phyloP scores from a whole-genome alignment of 2,329 filamentous ascomycete genomes.

The Aspergillus amoenus region DNA sequence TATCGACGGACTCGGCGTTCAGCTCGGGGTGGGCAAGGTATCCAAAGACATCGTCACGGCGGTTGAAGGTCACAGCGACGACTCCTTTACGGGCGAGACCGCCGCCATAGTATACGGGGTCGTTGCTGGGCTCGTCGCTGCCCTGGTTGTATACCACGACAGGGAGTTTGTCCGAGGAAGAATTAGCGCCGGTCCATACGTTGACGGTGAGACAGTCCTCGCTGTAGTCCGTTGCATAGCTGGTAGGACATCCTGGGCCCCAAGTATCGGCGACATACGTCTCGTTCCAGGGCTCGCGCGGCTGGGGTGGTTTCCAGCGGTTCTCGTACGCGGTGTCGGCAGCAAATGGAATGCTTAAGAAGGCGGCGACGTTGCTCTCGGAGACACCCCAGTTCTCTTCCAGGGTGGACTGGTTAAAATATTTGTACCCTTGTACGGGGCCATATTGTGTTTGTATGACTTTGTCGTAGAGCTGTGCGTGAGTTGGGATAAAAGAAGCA shows the following conservation, averaged over 20 bases:
- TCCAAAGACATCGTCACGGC: conserved; percentile 28
- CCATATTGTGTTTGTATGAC: conserved; percentile 19
- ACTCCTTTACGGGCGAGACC: conserved; percentile 30
- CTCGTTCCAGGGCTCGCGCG: conserved; percentile 22
- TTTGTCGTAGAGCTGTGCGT: conserved; percentile 21
- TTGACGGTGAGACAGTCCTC: conserved; percentile 37
- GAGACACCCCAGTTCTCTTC: conserved; percentile 20
- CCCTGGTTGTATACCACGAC: conserved; percentile 33
- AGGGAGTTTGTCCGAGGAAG: conserved; percentile 22
- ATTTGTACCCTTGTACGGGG: conserved; percentile 22
- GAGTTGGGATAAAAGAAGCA: conserved; percentile 5
- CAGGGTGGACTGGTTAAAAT: conserved; percentile 21
- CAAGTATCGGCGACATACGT: conserved; percentile 22
- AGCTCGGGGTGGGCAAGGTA: conserved; percentile 28
- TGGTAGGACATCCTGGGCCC: conserved; percentile 24
- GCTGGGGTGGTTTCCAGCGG: conserved; percentile 27
- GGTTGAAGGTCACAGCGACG: conserved; percentile 30
- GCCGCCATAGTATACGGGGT: conserved; percentile 27
- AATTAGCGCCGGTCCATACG: conserved; percentile 28
- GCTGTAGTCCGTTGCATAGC: conserved; percentile 19
- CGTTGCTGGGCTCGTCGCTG: conserved; percentile 26
- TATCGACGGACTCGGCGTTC: conserved; percentile 22
- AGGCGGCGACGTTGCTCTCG: conserved; percentile 24
- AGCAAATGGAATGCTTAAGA: conserved; percentile 25
- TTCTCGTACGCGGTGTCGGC: conserved; percentile 29